Evolutionary conservation across 2,329 filamentous ascomycete species (phyloP).

Genomic region (Pyrenophora seminiperda): DNA sequence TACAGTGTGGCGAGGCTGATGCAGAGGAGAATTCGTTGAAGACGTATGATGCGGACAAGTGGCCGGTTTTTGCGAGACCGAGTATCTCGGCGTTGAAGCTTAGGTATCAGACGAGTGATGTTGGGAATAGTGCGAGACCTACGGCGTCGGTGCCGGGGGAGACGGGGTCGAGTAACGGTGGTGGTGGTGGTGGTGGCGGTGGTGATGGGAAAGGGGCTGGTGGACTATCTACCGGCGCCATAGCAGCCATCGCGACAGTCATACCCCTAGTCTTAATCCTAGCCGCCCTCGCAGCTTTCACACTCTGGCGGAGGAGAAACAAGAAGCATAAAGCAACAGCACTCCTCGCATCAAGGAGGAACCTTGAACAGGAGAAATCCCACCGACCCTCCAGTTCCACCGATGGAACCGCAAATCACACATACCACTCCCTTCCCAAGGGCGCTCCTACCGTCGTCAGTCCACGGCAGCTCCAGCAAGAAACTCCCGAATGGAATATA

Average conservation of each 20-base stretch:
- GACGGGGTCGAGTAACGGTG: not conserved
- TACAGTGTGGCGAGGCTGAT: slow-evolving; percentile 29
- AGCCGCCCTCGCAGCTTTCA: slow-evolving; percentile 16
- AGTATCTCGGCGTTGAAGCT: slow-evolving; percentile 23
- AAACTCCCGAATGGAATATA: slow-evolving; percentile 31
- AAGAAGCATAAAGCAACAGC: slow-evolving; percentile 17
- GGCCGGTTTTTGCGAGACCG: slow-evolving; percentile 18
- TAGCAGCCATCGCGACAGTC: slow-evolving; percentile 86
- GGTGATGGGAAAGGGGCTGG: slow-evolving; percentile 18
- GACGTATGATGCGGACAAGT: slow-evolving; percentile 17
- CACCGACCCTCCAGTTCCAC: not conserved
- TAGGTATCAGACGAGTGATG: slow-evolving; percentile 21
- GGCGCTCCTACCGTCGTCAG: not conserved
- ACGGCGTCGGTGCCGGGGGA: not conserved
- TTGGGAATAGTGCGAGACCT: slow-evolving; percentile 4
- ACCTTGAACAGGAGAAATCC: slow-evolving; percentile 10
- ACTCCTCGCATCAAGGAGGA: not conserved
- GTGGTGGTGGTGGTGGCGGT: slow-evolving; percentile 37
- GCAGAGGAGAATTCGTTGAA: slow-evolving; percentile 26
- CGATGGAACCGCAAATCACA: not conserved
- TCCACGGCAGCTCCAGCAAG: not conserved
- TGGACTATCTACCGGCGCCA: slow-evolving; percentile 65
- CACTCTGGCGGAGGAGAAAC: slow-evolving; percentile 24
- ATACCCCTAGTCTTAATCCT: slow-evolving; percentile 83
- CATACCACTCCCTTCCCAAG: not conserved